Conservation (phyloP, 805 yeast genomes). For the Hyphopichia homilentoma region DNA sequence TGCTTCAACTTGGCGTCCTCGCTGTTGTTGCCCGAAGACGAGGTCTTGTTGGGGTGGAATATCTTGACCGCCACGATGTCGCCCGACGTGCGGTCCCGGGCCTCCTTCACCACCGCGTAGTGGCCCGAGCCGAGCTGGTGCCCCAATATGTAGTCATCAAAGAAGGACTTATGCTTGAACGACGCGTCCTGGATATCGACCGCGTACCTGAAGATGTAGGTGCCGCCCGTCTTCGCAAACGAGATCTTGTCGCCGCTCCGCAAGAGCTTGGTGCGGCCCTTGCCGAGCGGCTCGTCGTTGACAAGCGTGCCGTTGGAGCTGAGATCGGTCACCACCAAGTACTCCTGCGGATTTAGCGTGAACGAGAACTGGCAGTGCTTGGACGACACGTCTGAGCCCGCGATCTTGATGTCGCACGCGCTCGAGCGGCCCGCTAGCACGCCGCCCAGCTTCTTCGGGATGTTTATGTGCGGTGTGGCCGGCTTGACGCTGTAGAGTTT, state of each 20-base stretch:
- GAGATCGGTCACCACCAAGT: constrained; percentile 49
- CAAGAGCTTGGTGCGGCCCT: constrained; percentile 45
- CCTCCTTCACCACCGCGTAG: constrained; percentile 78
- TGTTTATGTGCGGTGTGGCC: constrained; percentile 13
- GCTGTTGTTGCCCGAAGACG: constrained; percentile 13
- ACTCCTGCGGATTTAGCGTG: constrained; percentile 33
- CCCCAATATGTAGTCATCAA: constrained; percentile 55
- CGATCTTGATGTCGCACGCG: constrained; percentile 51
- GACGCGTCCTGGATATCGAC: constrained; percentile 19
- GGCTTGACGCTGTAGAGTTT: constrained; percentile 17
- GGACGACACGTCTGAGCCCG: constrained; percentile 62
- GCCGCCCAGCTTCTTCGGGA: constrained; percentile 18
- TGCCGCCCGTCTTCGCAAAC: constrained; percentile 51
- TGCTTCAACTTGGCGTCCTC: constrained; percentile 50
- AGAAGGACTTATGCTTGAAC: constrained; percentile 39
- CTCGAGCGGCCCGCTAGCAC: constrained; percentile 52
- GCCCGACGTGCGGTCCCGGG: constrained; percentile 54
- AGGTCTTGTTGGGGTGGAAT: constrained; percentile 51
- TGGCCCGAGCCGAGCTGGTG: constrained; percentile 71
- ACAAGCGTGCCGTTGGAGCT: constrained; percentile 67
- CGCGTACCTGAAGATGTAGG: constrained; percentile 46
- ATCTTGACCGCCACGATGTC: constrained; percentile 69
- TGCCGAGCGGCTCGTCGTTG: constrained; percentile 53
- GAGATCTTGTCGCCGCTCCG: constrained; percentile 62
- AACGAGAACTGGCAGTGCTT: constrained; percentile 55